A percentile compares a stretch with the other conserved stretches of the same genome.
These are phyloP conservation scores for Colletotrichum ledebouriae DNA, from an alignment of 2,329 filamentous ascomycete species.

Conservation along the genomic window DNA sequence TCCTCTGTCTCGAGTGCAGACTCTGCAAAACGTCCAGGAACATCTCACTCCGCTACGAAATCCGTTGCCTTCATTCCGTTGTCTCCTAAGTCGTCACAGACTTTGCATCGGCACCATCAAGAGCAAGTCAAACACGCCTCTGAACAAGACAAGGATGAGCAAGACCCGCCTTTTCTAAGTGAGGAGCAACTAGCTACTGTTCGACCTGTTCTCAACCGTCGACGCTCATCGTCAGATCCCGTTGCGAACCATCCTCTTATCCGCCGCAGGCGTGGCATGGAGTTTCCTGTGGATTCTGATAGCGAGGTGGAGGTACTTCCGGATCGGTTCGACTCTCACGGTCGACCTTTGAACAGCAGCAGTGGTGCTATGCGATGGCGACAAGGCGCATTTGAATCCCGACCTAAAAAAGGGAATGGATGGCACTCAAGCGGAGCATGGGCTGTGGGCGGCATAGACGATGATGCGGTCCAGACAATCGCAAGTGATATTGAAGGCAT, in stretches of 20 bases:
- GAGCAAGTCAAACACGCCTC: constrained; percentile 50
- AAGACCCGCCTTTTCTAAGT: constrained; percentile 35
- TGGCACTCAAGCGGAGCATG: constrained; percentile 58
- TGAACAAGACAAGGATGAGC: constrained; percentile 38
- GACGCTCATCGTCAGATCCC: constrained; percentile 52
- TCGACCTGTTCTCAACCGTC: constrained; percentile 44
- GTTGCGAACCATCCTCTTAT: constrained; percentile 47
- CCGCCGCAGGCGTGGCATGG: constrained; percentile 43
- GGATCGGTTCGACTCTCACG: constrained; percentile 61
- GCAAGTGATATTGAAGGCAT: constrained; percentile 53
- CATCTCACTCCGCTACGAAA: constrained; percentile 50
- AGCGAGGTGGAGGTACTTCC: constrained; percentile 60
- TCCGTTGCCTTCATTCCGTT: constrained; percentile 63
- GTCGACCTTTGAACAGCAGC: constrained; percentile 54
- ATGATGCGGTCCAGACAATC: constrained; percentile 55
- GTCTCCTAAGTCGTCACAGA: constrained; percentile 63
- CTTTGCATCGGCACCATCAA: constrained; percentile 57
- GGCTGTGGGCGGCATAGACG: constrained; percentile 60
- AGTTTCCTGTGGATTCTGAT: constrained; percentile 48
- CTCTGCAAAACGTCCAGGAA: constrained; percentile 29
- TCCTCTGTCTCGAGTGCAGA: constrained; percentile 35
- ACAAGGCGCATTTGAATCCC: constrained; percentile 59
- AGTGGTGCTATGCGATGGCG: constrained; percentile 49
- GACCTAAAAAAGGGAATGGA: constrained; percentile 49
- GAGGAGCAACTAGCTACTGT: constrained; percentile 41